Evolutionary conservation across 495 filamentous ascomycete species (phyloP), one percentile per base, ranked within the genome.

Genomic region (Daldinia loculata): DNA sequence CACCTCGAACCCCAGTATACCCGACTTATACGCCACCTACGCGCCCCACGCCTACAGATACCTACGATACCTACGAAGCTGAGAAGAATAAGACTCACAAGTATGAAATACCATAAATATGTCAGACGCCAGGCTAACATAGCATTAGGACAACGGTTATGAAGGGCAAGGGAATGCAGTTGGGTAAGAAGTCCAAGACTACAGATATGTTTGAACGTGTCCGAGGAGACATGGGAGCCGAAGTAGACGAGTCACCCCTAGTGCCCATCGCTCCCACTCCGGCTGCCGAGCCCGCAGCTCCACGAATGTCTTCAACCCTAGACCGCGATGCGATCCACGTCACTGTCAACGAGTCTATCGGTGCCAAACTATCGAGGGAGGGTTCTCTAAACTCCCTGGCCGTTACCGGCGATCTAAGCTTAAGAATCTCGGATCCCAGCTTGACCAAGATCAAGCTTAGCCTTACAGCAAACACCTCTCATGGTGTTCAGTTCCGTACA

Each of bases 111-210:
- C 24, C 6, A 48, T 52, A 9, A 24, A 14, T 24, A 19, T 29
- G 12, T 56, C 19, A 12, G 22, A 11, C 51, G 51, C 29, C 19
- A 45, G 34, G 56, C 77, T 80, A 61, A 79, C 71, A 9, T 15
- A 36, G n/a, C 17, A n/a, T 15, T 59, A 81, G 83, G 75, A 79
- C 83, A 34, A 77, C 89, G 52, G 88, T 91, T 29, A 87, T 89
- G 38, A 93, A 95, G 77, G 93, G 93, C 64, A 99, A 99, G 81
- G 95, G 95, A 57, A 98, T 99, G 95, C 95, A 98, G 79, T 82
- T 99, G 41, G 96, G 95, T 80, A 97, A 97, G 85, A 98, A 98
- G 81, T 97, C 93, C 36, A 97, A 97, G 84, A 92, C 91, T 30
- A 95, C 92, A 14, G 92, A 95, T 80, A 97, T 98, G 85, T 98